Percentiles rank a stretch among this genome's conserved stretches.
These are phyloP conservation scores for Malassezia obtusa DNA, from an alignment of 1,284 basidiomycete genomes.

Conservation along the genomic window DNA sequence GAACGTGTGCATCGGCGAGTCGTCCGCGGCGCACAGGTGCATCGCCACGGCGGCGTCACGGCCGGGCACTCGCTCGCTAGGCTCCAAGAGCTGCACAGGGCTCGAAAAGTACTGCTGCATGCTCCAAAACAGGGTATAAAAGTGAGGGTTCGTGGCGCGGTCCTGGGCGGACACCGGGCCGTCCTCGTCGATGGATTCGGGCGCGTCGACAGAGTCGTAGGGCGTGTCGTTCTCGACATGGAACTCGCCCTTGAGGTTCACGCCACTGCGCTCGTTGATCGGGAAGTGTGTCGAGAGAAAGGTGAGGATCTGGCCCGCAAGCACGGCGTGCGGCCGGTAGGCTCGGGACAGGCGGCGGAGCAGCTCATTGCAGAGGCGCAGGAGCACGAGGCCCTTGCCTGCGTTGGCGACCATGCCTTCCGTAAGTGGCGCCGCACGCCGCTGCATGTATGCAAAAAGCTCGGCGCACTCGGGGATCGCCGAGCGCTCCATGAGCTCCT, in stretches of 20 bases:
- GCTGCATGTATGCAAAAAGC: constrained; percentile 32
- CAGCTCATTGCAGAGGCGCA: constrained; percentile 76
- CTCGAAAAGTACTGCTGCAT: constrained; percentile 38
- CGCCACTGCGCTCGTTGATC: constrained; percentile 74
- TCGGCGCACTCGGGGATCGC: constrained; percentile 25
- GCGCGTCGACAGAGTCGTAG: background rate
- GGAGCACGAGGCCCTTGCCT: constrained; percentile 71
- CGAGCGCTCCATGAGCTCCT: constrained; percentile 30
- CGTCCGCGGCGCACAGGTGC: background rate
- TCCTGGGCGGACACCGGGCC: background rate
- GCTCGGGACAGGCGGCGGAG: constrained; percentile 72
- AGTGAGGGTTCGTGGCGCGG: constrained; percentile 17
- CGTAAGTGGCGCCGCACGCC: constrained; percentile 27
- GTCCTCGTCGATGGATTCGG: constrained; percentile 14
- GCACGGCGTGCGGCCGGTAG: constrained; percentile 63
- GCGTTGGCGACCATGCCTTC: constrained; percentile 63
- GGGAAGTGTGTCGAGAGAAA: constrained; percentile 76
- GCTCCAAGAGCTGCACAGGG: constrained; percentile 24
- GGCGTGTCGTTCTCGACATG: constrained; percentile 56
- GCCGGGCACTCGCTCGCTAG: background rate
- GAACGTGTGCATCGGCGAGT: constrained; percentile 9
- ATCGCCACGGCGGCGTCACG: background rate
- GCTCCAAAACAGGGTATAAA: constrained; percentile 41
- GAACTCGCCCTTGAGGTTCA: constrained; percentile 71
- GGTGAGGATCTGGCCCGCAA: constrained; percentile 76